Conservation (phyloP, 2,329 filamentous ascomycete genomes). For the Trichoderma endophyticum region DNA sequence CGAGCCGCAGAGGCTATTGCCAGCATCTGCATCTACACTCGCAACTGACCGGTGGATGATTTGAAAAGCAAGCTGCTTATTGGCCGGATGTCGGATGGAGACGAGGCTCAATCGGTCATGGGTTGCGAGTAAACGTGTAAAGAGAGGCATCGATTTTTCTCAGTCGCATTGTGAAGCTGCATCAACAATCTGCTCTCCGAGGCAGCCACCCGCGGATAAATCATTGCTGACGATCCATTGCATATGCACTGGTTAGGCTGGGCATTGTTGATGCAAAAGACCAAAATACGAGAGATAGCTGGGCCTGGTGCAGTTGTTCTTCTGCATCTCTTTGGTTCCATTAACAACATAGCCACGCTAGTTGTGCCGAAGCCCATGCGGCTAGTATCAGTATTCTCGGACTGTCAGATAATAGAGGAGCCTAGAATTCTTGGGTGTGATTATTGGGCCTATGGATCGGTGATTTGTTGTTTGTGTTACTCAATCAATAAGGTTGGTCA, state of each 20-base stretch:
- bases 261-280: neutral
- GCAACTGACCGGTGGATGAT: neutral
- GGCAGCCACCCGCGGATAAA: constrained; percentile 8
- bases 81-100: neutral
- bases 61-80: neutral
- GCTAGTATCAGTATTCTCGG: neutral
- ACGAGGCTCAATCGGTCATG: neutral
- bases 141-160: neutral
- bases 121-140: neutral
- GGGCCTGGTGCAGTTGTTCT: neutral
- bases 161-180: neutral
- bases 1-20: neutral
- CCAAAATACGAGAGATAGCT: neutral
- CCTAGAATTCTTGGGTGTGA: constrained; percentile 8
- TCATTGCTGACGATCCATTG: constrained; percentile 5
- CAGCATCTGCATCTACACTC: neutral
- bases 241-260: neutral
- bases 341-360: neutral
- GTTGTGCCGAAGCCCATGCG: neutral
- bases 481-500: neutral
- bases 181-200: neutral
- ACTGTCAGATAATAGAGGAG: neutral
- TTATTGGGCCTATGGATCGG: neutral
- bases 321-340: neutral
- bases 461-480: neutral